Evolutionary conservation across 1,284 basidiomycete genomes (phyloP), one percentile per base, ranked within the genome.

Genomic region (Trichosporon ovoides): DNA sequence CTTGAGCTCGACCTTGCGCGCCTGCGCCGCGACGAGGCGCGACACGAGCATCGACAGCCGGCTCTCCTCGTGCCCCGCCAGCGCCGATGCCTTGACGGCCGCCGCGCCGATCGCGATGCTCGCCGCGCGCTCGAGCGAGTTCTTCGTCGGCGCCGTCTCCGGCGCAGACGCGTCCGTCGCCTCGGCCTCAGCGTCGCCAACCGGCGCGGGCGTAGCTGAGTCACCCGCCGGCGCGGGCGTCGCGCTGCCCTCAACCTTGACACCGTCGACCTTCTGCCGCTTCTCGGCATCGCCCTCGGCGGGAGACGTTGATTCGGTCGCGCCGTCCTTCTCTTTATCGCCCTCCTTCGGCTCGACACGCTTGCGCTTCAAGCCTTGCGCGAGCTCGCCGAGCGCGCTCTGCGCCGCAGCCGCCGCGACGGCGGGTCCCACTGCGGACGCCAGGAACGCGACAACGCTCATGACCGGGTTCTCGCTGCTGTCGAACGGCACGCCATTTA

Each of bases 381-480:
- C 75, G 40, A 81, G 66, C 68, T 83, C 81, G 14, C 81, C 89
- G 50, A 98, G 78, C 0, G 92, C 92, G 7, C 87, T 87, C 75
- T 94, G 94, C 10, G 95, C 93, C 0, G 92, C 94, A 57, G 94
- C 92, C 0, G 91, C 89, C 1, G 94, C 95, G 5, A 97, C 88
- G 1, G 88, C 87, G 0, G 93, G 92, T 16, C 86, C 87, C 7
- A 98, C 89, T 1, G 95, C 91, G 16, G 88, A 88, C 14, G 95
- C 93, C 49, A 99, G 81, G 80, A 98, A 98, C 1, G 95, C 91
- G 13, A 98, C 93, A 22, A 98, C 94, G 75, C 89, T 93, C 92
- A 98, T 93, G 34, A 98, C 92, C 0, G 95, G 95, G 74, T 98
- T 98, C 71, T 98, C 96, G 1, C 89, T 86, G 71, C 93, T 89